Percentiles rank a stretch among this genome's conserved stretches.
Conservation (phyloP, 2,329 filamentous ascomycete genomes). For the Rugonectria rugulosa region DNA sequence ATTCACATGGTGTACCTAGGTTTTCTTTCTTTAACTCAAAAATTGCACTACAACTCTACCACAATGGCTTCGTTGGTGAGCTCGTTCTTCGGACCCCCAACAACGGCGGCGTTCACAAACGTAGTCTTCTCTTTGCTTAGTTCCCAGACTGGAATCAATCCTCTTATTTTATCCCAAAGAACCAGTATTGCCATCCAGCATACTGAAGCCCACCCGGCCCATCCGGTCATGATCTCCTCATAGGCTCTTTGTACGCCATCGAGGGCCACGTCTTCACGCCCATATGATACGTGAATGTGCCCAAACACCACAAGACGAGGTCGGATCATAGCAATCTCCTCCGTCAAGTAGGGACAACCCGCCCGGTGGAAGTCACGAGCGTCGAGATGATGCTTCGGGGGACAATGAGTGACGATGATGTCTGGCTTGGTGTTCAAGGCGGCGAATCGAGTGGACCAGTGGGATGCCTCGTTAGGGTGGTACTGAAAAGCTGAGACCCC, state of each 20-base stretch:
- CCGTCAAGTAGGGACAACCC: constrained; percentile 32
- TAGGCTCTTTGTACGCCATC: constrained; percentile 26
- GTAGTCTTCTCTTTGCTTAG: background rate
- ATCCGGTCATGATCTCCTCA: constrained; percentile 30
- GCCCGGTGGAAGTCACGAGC: constrained; percentile 32
- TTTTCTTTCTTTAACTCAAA: too few species aligned
- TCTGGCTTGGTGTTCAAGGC: constrained; percentile 17
- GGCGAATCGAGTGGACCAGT: constrained; percentile 24
- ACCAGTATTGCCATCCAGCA: constrained; percentile 29
- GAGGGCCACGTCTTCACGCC: constrained; percentile 30
- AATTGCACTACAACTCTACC: constrained; percentile 7
- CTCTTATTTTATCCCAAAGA: constrained; percentile 7
- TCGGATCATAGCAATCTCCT: constrained; percentile 25
- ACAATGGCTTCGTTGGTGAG: constrained; percentile 20
- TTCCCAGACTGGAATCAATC: background rate
- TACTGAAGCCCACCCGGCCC: constrained; percentile 28
- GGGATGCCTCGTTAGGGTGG: constrained; percentile 7
- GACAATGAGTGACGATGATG: constrained; percentile 37
- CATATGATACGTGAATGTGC: constrained; percentile 35
- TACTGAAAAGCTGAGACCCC: constrained; percentile 38
- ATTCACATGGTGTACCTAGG: too few species aligned
- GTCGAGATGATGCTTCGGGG: constrained; percentile 37
- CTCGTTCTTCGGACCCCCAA: constrained; percentile 16
- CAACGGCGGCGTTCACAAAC: constrained; percentile 28
- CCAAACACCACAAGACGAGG: constrained; percentile 35